phyloP scores from a whole-genome alignment of 805 yeast genomes.

The Yarrowia phangngaensis region DNA sequence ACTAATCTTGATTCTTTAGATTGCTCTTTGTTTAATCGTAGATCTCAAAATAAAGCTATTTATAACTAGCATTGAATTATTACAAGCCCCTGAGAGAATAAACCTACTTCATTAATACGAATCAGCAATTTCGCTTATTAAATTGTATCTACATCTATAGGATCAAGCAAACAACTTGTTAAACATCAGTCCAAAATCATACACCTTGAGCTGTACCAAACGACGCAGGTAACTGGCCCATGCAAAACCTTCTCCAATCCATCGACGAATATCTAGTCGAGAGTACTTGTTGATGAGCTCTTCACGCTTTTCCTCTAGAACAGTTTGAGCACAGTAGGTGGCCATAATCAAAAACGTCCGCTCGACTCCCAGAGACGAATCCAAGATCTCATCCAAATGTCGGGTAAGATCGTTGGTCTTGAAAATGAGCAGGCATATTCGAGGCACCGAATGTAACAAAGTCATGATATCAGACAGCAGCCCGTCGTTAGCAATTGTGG shows the following conservation, averaged over 20 bases:
- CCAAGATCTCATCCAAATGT: slow-evolving; percentile 75
- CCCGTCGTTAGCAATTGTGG: slow-evolving; percentile 51
- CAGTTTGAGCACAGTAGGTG: slow-evolving; percentile 77
- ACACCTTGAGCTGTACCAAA: slow-evolving; percentile 37
- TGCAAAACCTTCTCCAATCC: slow-evolving; percentile 35
- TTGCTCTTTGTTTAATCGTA: no score
- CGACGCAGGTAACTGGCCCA: slow-evolving; percentile 40
- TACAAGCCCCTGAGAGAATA: no score
- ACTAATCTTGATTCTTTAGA: no score
- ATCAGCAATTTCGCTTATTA: no score
- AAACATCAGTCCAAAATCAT: slow-evolving; percentile 36
- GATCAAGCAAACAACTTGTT: slow-evolving; percentile 9
- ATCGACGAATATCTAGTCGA: slow-evolving; percentile 29
- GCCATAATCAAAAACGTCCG: slow-evolving; percentile 87
- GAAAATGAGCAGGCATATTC: slow-evolving; percentile 76
- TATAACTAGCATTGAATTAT: no score
- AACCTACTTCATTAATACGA: background rate
- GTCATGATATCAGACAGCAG: slow-evolving; percentile 73
- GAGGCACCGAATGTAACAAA: slow-evolving; percentile 73
- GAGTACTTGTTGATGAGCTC: slow-evolving; percentile 32
- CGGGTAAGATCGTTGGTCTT: slow-evolving; percentile 94
- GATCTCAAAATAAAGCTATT: no score
- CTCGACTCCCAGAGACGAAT: slow-evolving; percentile 80
- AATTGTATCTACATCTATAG: no score
- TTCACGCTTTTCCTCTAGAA: slow-evolving; percentile 63